Base-by-base conservation (phyloP, 2,329 filamentous ascomycete genomes). In the Paraphaeosphaeria sporulosa region DNA sequence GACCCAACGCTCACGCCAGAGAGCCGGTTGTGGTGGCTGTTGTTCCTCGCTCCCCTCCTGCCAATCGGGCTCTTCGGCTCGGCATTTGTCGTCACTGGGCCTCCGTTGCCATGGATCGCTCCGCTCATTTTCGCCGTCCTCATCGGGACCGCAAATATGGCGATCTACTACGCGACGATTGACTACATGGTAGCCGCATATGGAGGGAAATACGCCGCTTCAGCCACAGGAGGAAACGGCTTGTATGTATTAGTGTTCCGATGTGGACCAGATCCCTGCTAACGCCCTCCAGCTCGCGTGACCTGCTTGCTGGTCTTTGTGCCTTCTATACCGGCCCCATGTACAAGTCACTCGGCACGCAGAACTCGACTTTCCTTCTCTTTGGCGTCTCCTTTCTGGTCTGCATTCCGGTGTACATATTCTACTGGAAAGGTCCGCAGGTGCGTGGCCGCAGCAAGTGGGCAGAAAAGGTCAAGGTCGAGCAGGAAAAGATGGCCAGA, bases 131-230 rank as follows among this genome's bases (percentile, higher is more conserved):
- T 60, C 55, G 67, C 69, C 30, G 58, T 71, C 19, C 55, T 73
- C 6, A 87, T 93, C 56, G 90, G 90, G 21, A 88, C 92, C 55
- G 90, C 90, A 47, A 93, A 74, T 52, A 90, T 89, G 63, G 80
- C 85, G 30, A 90, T 91, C 58, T 91, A 92, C 78, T 91, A 90
- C 85, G 88, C 89, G 0, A 92, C 90, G 0, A 90, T 92, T 61
- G 89, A 93, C 74, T 93, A 93, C 79, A 92, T 92, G 87, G 85
- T 92, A 15, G 88, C 87, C 44, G 87, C 89, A 0, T 90, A 92
- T 65, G 90, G 90, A 0, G 87, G 87, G 0, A 66, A 63, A 43
- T 93, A 91, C 74, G 86, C 89, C 5, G 90, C 90, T 1, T 92
- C 89, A 0, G 90, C 90, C 0, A 93, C 90, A 0, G 90, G 90